Evolutionary conservation across 2,329 filamentous ascomycete genomes (phyloP), one percentile per base, ranked within the genome.

Genomic region (Hymenoscyphus fraxineus): DNA sequence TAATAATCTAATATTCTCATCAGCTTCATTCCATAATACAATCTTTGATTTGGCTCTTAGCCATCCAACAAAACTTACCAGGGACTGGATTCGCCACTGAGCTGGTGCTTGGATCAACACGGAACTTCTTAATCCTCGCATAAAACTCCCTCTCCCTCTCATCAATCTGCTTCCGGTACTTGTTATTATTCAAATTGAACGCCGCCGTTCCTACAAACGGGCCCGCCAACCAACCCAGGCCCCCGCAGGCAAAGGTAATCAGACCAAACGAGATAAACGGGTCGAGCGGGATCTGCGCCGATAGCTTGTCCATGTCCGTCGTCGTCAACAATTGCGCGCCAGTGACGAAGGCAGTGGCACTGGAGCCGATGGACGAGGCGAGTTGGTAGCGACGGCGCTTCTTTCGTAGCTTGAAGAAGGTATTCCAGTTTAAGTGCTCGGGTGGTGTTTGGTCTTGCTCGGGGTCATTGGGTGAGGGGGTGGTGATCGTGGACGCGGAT

Each of bases 141-240:
- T 94, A 97, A 81, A 99, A 97, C 77, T 94, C 89, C 73, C 88
- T 92, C 80, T 99, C 95, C 85, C 97, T 98, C 84, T 91, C 76
- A 54, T 85, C 86, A 80, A 97, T 93, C 72, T 92, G 87, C 61
- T 78, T 79, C 78, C 88, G 88, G 75, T 88, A 86, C 73, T 85
- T 84, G 70, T 88, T 81, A 78, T 96, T 91, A 73, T 89, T 81
- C 68, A 90, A 70, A 74, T 92, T 91, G 79, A 97, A 99, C 4
- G 92, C 80, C 9, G 85, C 83, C 69, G 89, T 92, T 3, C 95
- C 95, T 51, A 97, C 76, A 70, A 89, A 88, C 0, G 95, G 95
- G 0, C 95, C 95, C 31, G 88, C 80, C 58, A 99, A 80, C 95
- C 95, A 99, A 4, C 95, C 95, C 40, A 89, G 81, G n/a, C 88